Evolutionary conservation across 176 grass and related monocot species (phyloP).

Genomic region (Melocanna baccifera): DNA sequence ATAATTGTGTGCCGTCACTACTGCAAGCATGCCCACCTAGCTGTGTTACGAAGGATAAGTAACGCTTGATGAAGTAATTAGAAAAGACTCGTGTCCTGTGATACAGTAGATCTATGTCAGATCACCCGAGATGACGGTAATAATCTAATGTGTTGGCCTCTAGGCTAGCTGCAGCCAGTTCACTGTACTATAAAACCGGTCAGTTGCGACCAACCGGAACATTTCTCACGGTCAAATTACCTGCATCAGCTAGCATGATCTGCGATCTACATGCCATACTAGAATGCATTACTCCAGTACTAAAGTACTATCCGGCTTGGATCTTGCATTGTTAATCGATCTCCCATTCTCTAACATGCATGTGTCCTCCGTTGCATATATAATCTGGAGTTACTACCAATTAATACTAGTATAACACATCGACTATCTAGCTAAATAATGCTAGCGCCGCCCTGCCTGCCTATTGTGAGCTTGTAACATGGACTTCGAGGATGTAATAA

Average conservation of each 20-base stretch:
- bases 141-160: not conserved
- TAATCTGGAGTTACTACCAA: not conserved
- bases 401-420: not conserved
- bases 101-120: not conserved
- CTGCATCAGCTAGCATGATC: not conserved
- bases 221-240: not conserved
- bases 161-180: not conserved
- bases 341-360: not conserved
- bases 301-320: not conserved
- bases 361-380: not conserved
- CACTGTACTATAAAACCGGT: conserved; percentile 4
- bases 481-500: not conserved
- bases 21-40: too few species aligned
- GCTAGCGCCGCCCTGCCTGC: not conserved
- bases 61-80: not conserved
- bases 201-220: not conserved
- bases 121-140: conserved; percentile 2
- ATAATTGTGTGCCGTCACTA: not conserved
- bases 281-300: too few species aligned
- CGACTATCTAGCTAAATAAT: not conserved
- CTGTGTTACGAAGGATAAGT: not conserved
- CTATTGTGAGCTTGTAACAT: not conserved
- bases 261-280: too few species aligned
- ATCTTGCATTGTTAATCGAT: not conserved
- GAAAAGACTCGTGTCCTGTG: not conserved